Conservation (phyloP, 2,329 filamentous ascomycete species). For the Hymenoscyphus scutula region DNA sequence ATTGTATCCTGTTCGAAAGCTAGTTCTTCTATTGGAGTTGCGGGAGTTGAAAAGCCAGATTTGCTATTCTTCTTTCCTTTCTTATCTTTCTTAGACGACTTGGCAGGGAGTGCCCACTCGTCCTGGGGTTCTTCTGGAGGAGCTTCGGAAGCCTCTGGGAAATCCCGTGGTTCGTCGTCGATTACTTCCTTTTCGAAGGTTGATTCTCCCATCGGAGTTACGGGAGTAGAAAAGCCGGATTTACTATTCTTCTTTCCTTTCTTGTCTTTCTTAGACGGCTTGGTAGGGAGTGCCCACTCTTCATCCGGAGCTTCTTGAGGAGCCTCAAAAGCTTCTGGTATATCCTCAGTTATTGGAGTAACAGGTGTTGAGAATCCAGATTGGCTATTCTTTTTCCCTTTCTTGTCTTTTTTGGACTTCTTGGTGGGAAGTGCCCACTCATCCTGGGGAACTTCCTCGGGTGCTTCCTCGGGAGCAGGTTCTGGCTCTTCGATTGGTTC, state of each 20-base stretch:
- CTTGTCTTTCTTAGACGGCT: slow-evolving; percentile 1
- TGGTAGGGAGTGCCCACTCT: neutral
- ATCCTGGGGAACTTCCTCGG: too few relatives aligned
- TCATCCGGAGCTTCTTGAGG: too few relatives aligned
- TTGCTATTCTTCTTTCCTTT: neutral
- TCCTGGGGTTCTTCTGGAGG: too few relatives aligned
- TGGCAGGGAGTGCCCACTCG: neutral
- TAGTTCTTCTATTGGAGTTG: too few relatives aligned
- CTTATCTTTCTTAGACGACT: slow-evolving; percentile 1
- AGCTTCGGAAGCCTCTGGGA: neutral
- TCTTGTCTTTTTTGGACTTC: too few relatives aligned
- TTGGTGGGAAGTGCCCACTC: too few relatives aligned
- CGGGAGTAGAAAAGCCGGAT: too few relatives aligned
- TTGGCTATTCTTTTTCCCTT: neutral
- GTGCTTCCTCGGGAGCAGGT: neutral
- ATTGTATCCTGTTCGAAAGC: too few relatives aligned
- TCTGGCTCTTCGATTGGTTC: neutral
- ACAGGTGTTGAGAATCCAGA: neutral
- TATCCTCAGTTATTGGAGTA: neutral
- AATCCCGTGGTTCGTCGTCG: too few relatives aligned
- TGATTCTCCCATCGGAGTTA: too few relatives aligned
- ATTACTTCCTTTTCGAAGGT: too few relatives aligned
- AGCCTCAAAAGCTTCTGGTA: neutral
- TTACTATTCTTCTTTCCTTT: neutral
- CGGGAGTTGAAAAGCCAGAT: too few relatives aligned